Evolutionary conservation across 768 basidiomycete genomes (phyloP).

Genomic region (Xerocomus brunneocitrinus): DNA sequence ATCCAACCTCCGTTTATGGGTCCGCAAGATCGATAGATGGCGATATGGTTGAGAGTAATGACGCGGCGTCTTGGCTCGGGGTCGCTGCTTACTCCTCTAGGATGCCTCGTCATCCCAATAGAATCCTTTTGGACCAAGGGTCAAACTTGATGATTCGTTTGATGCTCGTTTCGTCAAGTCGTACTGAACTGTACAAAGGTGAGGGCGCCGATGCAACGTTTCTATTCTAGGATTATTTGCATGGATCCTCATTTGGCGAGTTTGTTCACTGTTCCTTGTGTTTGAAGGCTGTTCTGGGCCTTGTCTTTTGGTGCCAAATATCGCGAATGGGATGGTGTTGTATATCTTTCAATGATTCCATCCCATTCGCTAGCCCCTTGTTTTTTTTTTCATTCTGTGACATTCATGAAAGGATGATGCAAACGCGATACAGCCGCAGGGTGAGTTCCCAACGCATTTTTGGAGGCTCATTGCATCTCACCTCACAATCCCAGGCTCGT

Average conservation of each 20-base stretch:
- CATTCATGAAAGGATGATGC: neutral
- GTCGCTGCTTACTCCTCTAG: constrained; percentile 22
- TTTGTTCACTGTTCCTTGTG: neutral
- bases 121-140: neutral
- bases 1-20: neutral
- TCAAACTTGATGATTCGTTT: neutral
- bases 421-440: neutral
- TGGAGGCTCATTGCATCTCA: neutral
- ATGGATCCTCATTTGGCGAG: neutral
- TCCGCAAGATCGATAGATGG: neutral
- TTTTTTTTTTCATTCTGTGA: neutral
- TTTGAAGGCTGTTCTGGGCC: neutral
- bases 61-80: neutral
- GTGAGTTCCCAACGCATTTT: neutral
- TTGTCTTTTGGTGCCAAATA: neutral
- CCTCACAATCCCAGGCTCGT: neutral
- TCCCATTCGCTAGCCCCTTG: neutral
- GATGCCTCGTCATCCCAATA: constrained; percentile 15
- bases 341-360: neutral
- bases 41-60: neutral
- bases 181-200: too few relatives aligned
- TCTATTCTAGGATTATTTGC: neutral
- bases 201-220: neutral
- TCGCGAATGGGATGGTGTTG: neutral
- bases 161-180: neutral